Evolutionary conservation across 108 stramenopile genomes (phyloP).

Genomic region (Mediolabrus comicus): DNA sequence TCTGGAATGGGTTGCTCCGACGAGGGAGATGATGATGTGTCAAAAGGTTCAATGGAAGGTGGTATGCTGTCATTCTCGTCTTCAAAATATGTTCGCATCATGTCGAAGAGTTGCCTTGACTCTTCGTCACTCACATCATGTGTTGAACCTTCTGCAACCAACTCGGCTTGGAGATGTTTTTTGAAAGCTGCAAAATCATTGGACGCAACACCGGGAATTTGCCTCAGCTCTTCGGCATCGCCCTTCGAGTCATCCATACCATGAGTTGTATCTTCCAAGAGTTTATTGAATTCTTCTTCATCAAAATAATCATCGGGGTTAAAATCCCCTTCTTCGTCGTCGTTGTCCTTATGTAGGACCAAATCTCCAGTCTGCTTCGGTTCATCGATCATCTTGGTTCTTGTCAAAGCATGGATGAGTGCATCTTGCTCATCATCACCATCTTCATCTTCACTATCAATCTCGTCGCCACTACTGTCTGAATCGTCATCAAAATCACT

Average conservation of each 20-base stretch:
- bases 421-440: background rate
- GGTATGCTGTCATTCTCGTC: conserved; percentile 15
- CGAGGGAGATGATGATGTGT: background rate
- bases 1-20: background rate
- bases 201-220: conserved; percentile 32
- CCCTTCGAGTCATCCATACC: conserved; percentile 43
- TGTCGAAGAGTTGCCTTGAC: conserved; percentile 53
- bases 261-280: conserved; percentile 50
- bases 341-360: background rate
- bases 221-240: conserved; percentile 36
- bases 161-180: conserved; percentile 24
- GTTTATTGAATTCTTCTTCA: conserved; percentile 56
- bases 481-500: background rate
- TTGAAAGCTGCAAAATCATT: conserved; percentile 39
- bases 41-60: background rate
- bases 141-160: conserved; percentile 25
- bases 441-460: background rate
- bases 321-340: conserved; percentile 3
- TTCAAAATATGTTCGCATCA: conserved; percentile 49
- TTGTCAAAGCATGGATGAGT: background rate
- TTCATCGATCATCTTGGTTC: background rate
- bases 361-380: background rate
- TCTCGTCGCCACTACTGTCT: background rate
- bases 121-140: conserved; percentile 56
- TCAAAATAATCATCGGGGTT: conserved; percentile 45